Percentiles rank a stretch among this genome's conserved stretches.
These are phyloP conservation scores for Phyllosticta capitalensis DNA, from an alignment of 2,329 filamentous ascomycete genomes.

Conservation along the genomic window DNA sequence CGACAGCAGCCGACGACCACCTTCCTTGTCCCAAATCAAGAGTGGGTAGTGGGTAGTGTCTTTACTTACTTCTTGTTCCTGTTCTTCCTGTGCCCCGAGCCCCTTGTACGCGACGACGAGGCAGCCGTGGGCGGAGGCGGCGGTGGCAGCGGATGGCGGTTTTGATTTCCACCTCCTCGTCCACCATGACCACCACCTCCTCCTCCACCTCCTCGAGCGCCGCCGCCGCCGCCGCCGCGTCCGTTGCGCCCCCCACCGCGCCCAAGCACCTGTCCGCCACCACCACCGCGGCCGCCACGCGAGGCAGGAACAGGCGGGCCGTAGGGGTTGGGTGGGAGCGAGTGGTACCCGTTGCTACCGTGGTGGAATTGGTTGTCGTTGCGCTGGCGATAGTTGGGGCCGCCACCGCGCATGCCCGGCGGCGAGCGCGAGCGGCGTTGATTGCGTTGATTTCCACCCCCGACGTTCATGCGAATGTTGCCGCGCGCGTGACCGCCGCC, in stretches of 20 bases:
- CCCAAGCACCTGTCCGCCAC: neutral
- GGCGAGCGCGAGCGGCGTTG: neutral
- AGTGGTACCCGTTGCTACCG: neutral
- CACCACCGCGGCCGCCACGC: neutral
- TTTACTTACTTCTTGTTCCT: neutral
- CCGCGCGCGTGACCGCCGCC: neutral
- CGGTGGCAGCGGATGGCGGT: neutral
- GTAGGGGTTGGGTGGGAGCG: conserved; percentile 4
- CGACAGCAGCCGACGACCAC: too few relatives aligned
- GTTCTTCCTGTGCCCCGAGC: neutral
- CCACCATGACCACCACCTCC: neutral
- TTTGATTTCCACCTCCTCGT: neutral
- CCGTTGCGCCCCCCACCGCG: neutral
- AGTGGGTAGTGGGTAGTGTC: too few relatives aligned
- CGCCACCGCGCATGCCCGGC: neutral
- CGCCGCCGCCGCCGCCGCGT: neutral
- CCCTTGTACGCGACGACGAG: neutral
- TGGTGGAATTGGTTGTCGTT: conserved; percentile 1
- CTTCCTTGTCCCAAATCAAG: neutral
- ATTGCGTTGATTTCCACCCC: neutral
- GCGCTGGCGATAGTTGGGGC: neutral
- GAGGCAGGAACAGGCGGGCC: neutral
- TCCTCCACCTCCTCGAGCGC: neutral
- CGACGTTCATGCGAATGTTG: conserved; percentile 7
- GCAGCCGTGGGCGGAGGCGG: neutral